These are phyloP conservation scores for Lablab purpureus DNA, from an alignment of 306 rosid genomes.

Conservation along the genomic window DNA sequence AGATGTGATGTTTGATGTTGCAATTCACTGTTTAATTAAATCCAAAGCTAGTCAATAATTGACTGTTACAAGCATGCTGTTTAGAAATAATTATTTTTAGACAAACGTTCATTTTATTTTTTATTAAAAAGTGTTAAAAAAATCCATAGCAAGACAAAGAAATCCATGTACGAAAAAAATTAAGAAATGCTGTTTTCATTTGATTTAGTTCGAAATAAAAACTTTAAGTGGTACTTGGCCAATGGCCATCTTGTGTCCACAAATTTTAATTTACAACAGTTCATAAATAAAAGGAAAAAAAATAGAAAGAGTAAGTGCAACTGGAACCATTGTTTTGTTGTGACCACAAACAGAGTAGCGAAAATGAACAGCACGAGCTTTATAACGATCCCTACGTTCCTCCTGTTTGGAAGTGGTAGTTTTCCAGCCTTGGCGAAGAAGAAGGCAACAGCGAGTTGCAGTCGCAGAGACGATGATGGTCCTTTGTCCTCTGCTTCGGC, in stretches of 20 bases:
- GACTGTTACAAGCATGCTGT: background rate
- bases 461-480: constrained; percentile 36
- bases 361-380: constrained; percentile 58
- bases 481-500: constrained; percentile 64
- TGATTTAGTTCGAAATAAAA: background rate
- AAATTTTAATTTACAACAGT: background rate
- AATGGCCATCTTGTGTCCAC: constrained; percentile 4
- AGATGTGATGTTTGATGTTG: background rate
- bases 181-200: background rate
- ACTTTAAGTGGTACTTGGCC: constrained; percentile 28
- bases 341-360: background rate
- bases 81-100: background rate
- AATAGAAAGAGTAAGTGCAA: background rate
- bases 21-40: background rate
- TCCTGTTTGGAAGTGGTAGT: constrained; percentile 51
- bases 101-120: background rate
- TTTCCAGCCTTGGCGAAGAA: constrained; percentile 40
- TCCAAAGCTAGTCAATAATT: background rate
- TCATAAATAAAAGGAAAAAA: background rate
- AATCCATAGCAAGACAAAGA: background rate
- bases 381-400: background rate
- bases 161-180: too few relatives aligned
- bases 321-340: background rate
- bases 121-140: background rate
- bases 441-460: constrained; percentile 46